phyloP scores from a whole-genome alignment of 495 filamentous ascomycete species.

The Elaphomyces granulatus region DNA sequence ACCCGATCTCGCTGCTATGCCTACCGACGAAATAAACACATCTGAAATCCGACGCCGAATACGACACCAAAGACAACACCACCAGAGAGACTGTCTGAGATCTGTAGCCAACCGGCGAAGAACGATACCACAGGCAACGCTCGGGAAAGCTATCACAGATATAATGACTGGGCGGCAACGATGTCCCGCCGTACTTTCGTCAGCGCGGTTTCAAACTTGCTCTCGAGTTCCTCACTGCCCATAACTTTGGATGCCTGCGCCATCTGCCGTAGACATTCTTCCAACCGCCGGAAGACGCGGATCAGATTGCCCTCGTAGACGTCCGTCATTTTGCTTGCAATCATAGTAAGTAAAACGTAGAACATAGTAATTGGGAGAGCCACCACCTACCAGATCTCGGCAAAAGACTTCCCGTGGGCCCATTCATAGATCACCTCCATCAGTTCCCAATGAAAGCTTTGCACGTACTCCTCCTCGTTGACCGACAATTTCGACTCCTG shows the following conservation, averaged over 20 bases:
- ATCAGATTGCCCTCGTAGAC: conserved; percentile 94
- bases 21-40: no score
- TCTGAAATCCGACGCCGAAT: no score
- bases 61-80: no score
- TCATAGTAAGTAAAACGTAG: conserved; percentile 14
- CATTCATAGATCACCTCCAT: conserved; percentile 95
- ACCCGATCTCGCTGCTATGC: no score
- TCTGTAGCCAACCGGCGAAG: background rate
- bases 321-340: conserved; percentile 87
- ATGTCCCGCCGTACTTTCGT: conserved; percentile 80
- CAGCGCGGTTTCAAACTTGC: conserved; percentile 75
- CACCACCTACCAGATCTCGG: conserved; percentile 73
- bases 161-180: conserved; percentile 83
- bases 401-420: conserved; percentile 83
- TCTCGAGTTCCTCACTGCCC: conserved; percentile 84
- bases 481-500: conserved; percentile 81
- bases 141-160: conserved; percentile 39
- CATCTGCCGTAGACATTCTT: conserved; percentile 94
- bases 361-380: no score
- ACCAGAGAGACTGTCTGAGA: no score
- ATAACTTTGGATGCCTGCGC: conserved; percentile 94
- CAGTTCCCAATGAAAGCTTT: conserved; percentile 75
- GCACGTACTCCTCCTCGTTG: conserved; percentile 83
- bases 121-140: background rate
- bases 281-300: conserved; percentile 84